phyloP scores from a whole-genome alignment of 2,329 filamentous ascomycete genomes.

The Cytospora chrysosperma region DNA sequence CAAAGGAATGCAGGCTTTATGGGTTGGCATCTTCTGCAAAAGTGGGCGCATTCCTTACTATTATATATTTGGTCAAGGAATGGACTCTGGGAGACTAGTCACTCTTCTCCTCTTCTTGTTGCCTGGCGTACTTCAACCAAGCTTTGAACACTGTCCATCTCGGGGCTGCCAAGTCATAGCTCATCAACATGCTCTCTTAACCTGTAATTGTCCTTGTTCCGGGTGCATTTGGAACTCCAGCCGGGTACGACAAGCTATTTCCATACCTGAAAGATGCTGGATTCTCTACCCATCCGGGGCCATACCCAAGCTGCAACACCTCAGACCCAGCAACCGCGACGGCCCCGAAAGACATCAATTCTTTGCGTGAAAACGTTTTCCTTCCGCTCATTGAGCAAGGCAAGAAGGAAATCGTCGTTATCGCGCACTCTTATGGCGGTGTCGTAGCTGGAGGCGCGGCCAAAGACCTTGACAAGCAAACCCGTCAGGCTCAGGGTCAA shows the following conservation, averaged over 20 bases:
- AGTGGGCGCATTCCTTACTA: neutral
- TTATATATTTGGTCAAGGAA: neutral
- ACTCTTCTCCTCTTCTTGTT: neutral
- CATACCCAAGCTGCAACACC: constrained; percentile 29
- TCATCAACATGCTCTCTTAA: neutral
- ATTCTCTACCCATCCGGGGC: constrained; percentile 25
- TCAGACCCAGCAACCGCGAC: constrained; percentile 20
- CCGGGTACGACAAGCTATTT: neutral
- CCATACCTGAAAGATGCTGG: constrained; percentile 25
- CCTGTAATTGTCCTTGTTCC: constrained; percentile 5
- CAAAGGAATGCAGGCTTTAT: neutral
- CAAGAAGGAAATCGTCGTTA: constrained; percentile 27
- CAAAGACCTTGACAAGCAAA: constrained; percentile 29
- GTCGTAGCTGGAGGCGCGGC: constrained; percentile 29
- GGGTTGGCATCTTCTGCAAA: neutral
- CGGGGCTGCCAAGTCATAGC: neutral
- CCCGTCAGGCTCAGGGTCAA: neutral
- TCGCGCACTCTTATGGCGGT: constrained; percentile 31
- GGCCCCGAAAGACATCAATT: neutral
- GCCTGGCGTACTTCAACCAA: neutral
- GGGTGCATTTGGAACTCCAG: constrained; percentile 11
- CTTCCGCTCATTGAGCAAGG: constrained; percentile 26
- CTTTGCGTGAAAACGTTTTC: neutral
- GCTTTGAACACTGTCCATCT: neutral
- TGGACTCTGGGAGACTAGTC: neutral